Evolutionary conservation across 2,329 filamentous ascomycete species (phyloP).

Genomic region (Periconia digitata): DNA sequence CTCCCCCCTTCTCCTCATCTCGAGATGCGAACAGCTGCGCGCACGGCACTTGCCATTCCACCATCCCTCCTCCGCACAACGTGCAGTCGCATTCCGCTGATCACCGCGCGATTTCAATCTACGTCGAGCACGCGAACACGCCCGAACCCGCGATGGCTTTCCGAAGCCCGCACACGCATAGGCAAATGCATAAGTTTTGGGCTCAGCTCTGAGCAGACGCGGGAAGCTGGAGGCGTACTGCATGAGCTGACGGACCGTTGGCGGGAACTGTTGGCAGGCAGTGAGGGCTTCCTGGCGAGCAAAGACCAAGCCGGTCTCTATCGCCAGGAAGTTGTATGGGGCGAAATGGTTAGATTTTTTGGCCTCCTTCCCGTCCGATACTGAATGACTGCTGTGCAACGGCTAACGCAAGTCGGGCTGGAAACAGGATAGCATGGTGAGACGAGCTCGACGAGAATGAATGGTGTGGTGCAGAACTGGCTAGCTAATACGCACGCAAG

Average conservation of each 20-base stretch:
- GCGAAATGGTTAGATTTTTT: slow-evolving; percentile 92
- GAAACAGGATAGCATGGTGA: slow-evolving; percentile 57
- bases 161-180: slow-evolving; percentile 65
- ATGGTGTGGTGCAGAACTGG: slow-evolving; percentile 4
- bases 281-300: slow-evolving; percentile 72
- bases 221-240: slow-evolving; percentile 62
- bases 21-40: slow-evolving; percentile 22
- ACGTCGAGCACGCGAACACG: slow-evolving; percentile 6
- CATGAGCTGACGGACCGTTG: slow-evolving; percentile 65
- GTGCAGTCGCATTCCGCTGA: slow-evolving; percentile 5
- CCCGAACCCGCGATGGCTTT: slow-evolving; percentile 66
- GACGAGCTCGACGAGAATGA: slow-evolving; percentile 24
- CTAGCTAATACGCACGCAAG: slow-evolving; percentile 21
- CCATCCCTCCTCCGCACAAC: slow-evolving; percentile 1
- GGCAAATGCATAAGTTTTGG: slow-evolving; percentile 78
- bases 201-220: slow-evolving; percentile 59
- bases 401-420: slow-evolving; percentile 27
- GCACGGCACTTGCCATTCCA: slow-evolving; percentile 14
- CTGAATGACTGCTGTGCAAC: slow-evolving; percentile 5
- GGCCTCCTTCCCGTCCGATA: slow-evolving; percentile 23
- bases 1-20: too few relatives aligned
- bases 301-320: slow-evolving; percentile 64
- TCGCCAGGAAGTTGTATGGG: slow-evolving; percentile 73
- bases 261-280: slow-evolving; percentile 70
- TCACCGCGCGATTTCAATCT: slow-evolving; percentile 14